These are phyloP conservation scores for Tolypocladium sp. DNA, from an alignment of 2,329 filamentous ascomycete species.

Conservation along the genomic window DNA sequence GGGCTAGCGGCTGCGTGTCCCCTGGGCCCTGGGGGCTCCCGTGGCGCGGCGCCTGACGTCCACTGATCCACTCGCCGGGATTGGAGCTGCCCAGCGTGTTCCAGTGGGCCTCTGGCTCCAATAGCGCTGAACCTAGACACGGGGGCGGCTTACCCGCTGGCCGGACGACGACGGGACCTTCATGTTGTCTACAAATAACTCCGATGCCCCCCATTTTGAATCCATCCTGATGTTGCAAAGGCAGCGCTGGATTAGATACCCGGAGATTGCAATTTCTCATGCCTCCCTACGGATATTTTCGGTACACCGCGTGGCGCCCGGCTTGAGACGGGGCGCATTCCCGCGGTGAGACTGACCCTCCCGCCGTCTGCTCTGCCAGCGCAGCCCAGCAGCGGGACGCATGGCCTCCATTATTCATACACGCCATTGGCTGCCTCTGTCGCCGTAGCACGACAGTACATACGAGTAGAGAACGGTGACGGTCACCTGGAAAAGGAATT, in stretches of 20 bases:
- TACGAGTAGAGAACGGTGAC: not conserved
- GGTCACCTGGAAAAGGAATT: not conserved
- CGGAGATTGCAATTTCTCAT: not conserved
- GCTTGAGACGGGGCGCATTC: not conserved
- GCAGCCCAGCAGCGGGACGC: not conserved
- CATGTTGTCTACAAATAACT: not conserved
- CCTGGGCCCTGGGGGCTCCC: not conserved
- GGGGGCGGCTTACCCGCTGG: not conserved
- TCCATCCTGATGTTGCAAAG: not conserved
- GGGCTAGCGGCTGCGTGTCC: not conserved
- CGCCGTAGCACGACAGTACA: not conserved
- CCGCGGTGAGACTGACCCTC: not conserved
- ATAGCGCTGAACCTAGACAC: not conserved
- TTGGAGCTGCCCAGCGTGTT: not conserved
- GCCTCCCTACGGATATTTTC: not conserved
- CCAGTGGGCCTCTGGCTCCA: not conserved
- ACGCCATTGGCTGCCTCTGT: not conserved
- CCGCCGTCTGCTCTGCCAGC: not conserved
- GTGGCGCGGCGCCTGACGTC: not conserved
- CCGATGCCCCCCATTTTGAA: not conserved
- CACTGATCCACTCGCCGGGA: not conserved
- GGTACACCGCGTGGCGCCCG: not conserved
- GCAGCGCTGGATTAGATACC: not conserved
- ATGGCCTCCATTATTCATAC: too few species aligned
- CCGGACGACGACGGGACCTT: not conserved